These are phyloP conservation scores for Platismatia glauca DNA, from an alignment of 495 filamentous ascomycete species.

Conservation along the genomic window DNA sequence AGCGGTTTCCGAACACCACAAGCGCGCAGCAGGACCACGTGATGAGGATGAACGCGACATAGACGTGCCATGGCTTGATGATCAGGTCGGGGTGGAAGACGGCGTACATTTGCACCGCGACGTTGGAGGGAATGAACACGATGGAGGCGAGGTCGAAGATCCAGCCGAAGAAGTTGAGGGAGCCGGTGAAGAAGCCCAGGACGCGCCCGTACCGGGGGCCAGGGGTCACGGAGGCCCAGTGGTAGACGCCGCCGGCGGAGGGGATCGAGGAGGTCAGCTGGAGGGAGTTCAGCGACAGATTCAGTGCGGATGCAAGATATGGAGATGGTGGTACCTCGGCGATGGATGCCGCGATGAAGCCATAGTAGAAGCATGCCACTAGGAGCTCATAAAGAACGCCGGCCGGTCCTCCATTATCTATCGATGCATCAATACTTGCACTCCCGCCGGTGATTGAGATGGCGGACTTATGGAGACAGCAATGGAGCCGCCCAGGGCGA, in stretches of 20 bases:
- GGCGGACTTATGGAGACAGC: conserved; percentile 24
- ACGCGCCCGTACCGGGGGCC: conserved; percentile 53
- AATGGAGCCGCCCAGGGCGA: conserved; percentile 48
- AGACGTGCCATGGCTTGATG: conserved; percentile 63
- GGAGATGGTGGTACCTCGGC: conserved; percentile 36
- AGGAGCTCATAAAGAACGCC: conserved; percentile 49
- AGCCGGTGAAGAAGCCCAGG: conserved; percentile 63
- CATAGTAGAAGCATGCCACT: conserved; percentile 43
- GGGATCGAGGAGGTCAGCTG: conserved; percentile 71
- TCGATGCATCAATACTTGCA: not conserved
- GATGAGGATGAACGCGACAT: conserved; percentile 54
- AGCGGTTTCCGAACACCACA: conserved; percentile 58
- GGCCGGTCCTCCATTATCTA: conserved; percentile 41
- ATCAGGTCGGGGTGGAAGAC: conserved; percentile 50
- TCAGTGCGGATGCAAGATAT: not conserved
- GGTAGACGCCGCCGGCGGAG: conserved; percentile 72
- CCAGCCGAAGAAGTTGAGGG: conserved; percentile 68
- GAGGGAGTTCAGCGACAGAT: not conserved
- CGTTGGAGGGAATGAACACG: conserved; percentile 54
- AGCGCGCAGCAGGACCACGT: conserved; percentile 52
- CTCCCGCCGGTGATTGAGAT: not conserved
- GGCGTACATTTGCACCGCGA: conserved; percentile 58
- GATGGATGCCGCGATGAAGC: conserved; percentile 48
- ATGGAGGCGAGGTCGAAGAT: conserved; percentile 58
- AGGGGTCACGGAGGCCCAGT: conserved; percentile 65